These are phyloP conservation scores for Annulohypoxylon bovei DNA, from an alignment of 495 filamentous ascomycete species.

Conservation along the genomic window DNA sequence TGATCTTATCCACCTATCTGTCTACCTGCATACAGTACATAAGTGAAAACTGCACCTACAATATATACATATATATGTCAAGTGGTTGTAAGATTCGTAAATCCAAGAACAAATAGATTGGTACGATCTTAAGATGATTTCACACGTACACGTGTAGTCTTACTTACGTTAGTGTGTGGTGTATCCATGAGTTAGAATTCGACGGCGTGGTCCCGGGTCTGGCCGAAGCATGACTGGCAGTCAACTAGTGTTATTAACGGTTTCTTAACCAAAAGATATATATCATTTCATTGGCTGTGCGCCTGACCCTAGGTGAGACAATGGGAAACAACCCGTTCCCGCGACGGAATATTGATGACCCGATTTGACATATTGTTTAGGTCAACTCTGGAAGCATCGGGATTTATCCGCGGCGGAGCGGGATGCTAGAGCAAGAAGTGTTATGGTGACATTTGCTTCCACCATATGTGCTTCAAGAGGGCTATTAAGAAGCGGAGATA, in stretches of 20 bases:
- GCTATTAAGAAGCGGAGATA: no score
- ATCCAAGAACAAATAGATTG: neutral
- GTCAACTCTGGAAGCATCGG: neutral
- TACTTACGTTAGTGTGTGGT: neutral
- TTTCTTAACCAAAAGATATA: neutral
- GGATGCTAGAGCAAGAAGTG: neutral
- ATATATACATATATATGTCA: neutral
- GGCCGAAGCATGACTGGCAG: slow-evolving; percentile 3
- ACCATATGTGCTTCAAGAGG: no score
- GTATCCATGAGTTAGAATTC: neutral
- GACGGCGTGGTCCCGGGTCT: slow-evolving; percentile 4
- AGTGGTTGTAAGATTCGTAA: neutral
- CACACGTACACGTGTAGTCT: neutral
- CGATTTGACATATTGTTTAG: neutral
- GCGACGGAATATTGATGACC: neutral
- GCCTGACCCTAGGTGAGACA: neutral
- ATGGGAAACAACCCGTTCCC: neutral
- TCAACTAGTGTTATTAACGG: neutral
- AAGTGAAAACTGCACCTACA: no score
- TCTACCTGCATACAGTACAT: neutral
- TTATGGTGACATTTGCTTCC: no score
- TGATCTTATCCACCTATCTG: neutral
- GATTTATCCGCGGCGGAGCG: neutral
- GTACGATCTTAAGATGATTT: neutral
- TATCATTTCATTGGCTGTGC: neutral